A percentile compares a stretch with the other conserved stretches of the same genome.
Evolutionary conservation across 208 protist species (phyloP).

Genomic region (Zelonia costaricensis): DNA sequence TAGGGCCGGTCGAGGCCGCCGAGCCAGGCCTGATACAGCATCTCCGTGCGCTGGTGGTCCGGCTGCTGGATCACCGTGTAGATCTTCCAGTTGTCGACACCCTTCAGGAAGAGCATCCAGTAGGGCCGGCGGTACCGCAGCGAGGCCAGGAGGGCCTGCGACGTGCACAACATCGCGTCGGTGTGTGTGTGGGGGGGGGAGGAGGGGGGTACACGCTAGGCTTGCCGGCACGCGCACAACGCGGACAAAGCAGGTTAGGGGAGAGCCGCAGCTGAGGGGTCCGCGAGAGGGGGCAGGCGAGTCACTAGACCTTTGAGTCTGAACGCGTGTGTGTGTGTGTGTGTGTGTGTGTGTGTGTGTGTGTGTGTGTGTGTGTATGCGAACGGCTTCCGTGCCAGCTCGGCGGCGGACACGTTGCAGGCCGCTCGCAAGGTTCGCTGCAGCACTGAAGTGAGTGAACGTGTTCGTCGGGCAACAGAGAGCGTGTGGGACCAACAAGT

Average conservation of each 20-base stretch:
- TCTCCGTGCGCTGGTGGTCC: constrained; percentile 91
- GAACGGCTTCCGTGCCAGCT: not conserved
- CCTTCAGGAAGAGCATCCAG: constrained; percentile 90
- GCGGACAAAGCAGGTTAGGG: no score
- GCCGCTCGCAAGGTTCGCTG: no score
- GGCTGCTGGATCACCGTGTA: constrained; percentile 93
- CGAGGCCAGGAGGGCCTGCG: constrained; percentile 36
- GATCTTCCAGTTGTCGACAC: constrained; percentile 91
- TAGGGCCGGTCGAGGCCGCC: constrained; percentile 91
- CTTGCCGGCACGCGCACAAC: not conserved
- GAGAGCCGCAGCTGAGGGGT: no score
- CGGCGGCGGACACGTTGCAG: no score
- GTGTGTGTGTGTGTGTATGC: not conserved
- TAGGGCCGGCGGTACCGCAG: constrained; percentile 58
- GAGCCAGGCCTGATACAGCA: constrained; percentile 93
- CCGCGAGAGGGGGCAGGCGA: no score
- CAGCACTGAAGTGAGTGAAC: no score
- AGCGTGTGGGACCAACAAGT: no score
- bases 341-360: constrained; percentile 5
- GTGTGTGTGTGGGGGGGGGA: constrained; percentile 4
- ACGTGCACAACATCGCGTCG: constrained; percentile 34
- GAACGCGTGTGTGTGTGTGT: not conserved
- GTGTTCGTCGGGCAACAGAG: no score
- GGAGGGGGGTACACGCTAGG: not conserved
- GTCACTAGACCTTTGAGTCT: not conserved